Conservation (phyloP, 192 early-diverging fungal genomes). For the Coemansia sp. region DNA sequence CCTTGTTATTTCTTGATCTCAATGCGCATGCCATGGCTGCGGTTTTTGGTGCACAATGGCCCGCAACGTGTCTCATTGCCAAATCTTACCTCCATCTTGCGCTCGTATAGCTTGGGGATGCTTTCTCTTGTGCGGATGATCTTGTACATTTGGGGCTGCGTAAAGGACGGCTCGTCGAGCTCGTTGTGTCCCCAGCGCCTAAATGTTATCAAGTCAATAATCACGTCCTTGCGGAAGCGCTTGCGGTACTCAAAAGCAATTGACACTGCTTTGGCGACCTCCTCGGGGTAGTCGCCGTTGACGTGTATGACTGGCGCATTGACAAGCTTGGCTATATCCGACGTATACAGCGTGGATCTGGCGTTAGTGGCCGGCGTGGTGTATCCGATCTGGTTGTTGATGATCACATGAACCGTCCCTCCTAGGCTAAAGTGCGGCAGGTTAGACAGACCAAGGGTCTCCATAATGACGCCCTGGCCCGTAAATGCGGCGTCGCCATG, state of each 20-base stretch:
- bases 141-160: conserved; percentile 95
- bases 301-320: conserved; percentile 94
- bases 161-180: conserved; percentile 95
- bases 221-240: conserved; percentile 92
- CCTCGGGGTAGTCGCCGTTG: conserved; percentile 93
- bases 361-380: conserved; percentile 96
- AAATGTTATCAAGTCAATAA: conserved; percentile 92
- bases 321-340: conserved; percentile 96
- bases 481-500: conserved; percentile 92
- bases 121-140: conserved; percentile 81
- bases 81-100: conserved; percentile 57
- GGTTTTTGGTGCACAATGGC: too few relatives aligned
- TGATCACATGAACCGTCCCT: conserved; percentile 94
- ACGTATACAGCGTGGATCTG: conserved; percentile 85
- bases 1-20: neutral
- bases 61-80: neutral
- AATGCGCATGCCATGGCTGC: too few relatives aligned
- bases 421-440: conserved; percentile 93
- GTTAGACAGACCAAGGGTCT: conserved; percentile 93
- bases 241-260: conserved; percentile 89
- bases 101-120: conserved; percentile 84
- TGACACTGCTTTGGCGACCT: conserved; percentile 80
- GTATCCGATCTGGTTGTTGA: conserved; percentile 98
- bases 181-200: conserved; percentile 98
- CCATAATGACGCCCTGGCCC: conserved; percentile 91